Evolutionary conservation across 257 asterid species (phyloP).

Genomic region (Solanum pinnatisectum): DNA sequence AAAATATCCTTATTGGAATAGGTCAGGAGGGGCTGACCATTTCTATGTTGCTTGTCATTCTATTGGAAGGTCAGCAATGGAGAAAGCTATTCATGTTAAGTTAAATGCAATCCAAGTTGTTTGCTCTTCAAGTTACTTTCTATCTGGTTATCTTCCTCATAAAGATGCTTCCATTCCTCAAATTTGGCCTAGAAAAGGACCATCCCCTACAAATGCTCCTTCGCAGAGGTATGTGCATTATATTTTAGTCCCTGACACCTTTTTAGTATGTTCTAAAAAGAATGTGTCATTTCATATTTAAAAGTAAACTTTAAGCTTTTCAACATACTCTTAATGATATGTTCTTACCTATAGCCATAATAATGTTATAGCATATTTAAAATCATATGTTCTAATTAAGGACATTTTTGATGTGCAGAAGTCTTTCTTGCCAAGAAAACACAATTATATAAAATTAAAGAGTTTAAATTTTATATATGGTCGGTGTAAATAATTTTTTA

Average conservation of each 20-base stretch:
- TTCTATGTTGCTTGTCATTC: constrained; percentile 91
- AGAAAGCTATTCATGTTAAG: constrained; percentile 47
- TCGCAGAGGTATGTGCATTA: constrained; percentile 43
- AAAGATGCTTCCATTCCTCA: constrained; percentile 89
- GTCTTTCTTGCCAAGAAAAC: not conserved
- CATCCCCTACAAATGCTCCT: constrained; percentile 27
- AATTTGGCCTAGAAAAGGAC: constrained; percentile 77
- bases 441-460: not conserved
- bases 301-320: not conserved
- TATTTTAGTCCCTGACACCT: not conserved
- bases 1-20: constrained; percentile 66
- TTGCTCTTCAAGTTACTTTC: constrained; percentile 82
- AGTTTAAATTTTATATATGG: not conserved
- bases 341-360: not conserved
- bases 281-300: not conserved
- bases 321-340: not conserved
- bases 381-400: not conserved
- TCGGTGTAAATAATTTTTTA: not conserved
- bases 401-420: not conserved
- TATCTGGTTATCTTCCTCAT: constrained; percentile 65
- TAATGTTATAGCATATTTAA: not conserved
- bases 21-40: constrained; percentile 79
- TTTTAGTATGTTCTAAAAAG: not conserved
- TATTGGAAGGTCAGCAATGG: constrained; percentile 72
- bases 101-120: constrained; percentile 79